Evolutionary conservation across 2,329 filamentous ascomycete species (phyloP), one percentile per base, ranked within the genome.

Genomic region (Pseudopyricularia cyperi): DNA sequence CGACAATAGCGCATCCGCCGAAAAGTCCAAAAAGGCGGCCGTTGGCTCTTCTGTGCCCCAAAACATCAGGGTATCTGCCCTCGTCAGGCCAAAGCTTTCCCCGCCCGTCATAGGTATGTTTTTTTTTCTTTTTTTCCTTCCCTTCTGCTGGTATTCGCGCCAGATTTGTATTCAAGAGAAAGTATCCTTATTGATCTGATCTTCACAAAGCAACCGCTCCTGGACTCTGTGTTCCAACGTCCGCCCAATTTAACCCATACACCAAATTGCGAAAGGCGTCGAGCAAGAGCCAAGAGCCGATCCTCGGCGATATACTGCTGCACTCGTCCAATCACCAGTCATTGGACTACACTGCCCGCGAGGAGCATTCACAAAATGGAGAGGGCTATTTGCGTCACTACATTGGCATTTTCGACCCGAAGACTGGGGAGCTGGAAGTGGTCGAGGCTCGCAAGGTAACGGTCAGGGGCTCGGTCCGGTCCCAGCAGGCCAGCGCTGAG

Each of bases 371-470:
- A 1, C 64, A 65, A 26, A 67, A 66, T 11, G 59, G 62, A 12
- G 68, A 74, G 52, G 62, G 68, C 5, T 61, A 76, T 4, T 56
- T 82, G 46, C 82, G 79, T 52, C 80, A 85, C 63, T 86, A 81
- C 60, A 65, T 86, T 28, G 82, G 80, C 15, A 68, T 85, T 5
- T 83, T 77, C 55, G 80, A 86, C 57, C 77, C 79, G 0, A 66
- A 71, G 33, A 80, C 76, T 0, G 77, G 77, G 19, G 70, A 77
- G 57, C 63, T 85, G 44, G 70, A 83, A 57, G 71, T 85, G 33
- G 69, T 84, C 17, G 74, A 82, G 60, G 79, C 79, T 15, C 80
- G 79, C 63, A 83, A 78, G 67, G 79, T 85, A 74, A 70, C 76
- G 28, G 68, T 85, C 19, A 70, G 79, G 39, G 78, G 76, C 12